Conservation (phyloP, 2,329 filamentous ascomycete species). For the Lachnellula hyalina region DNA sequence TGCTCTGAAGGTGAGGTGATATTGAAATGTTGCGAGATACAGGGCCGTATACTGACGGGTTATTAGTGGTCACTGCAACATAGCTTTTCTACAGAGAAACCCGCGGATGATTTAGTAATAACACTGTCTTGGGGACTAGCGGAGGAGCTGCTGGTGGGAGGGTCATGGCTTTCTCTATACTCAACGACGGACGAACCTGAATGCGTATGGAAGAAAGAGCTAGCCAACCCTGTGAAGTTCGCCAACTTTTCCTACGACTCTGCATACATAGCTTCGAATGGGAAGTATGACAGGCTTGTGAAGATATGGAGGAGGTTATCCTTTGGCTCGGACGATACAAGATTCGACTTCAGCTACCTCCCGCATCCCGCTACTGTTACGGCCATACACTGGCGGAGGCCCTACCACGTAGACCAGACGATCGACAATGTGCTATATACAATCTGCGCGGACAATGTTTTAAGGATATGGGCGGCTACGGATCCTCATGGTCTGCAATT, state of each 20-base stretch:
- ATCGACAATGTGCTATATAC: conserved; percentile 88
- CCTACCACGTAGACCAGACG: conserved; percentile 69
- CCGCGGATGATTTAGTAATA: conserved; percentile 36
- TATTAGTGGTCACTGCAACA: conserved; percentile 60
- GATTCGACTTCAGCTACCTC: conserved; percentile 88
- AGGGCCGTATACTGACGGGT: conserved; percentile 17
- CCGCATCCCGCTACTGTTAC: conserved; percentile 79
- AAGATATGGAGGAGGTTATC: conserved; percentile 90
- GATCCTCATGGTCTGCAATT: conserved; percentile 67
- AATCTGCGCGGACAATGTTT: conserved; percentile 70
- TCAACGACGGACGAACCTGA: conserved; percentile 43
- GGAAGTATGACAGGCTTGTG: conserved; percentile 72
- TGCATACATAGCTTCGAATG: conserved; percentile 76
- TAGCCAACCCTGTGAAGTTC: conserved; percentile 69
- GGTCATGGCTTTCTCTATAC: conserved; percentile 65
- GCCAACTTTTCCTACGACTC: conserved; percentile 83
- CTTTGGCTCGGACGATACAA: conserved; percentile 75
- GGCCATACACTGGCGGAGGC: conserved; percentile 77
- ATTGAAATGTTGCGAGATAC: conserved; percentile 4
- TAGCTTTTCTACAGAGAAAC: conserved; percentile 45
- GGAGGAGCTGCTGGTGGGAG: conserved; percentile 79
- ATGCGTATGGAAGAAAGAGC: conserved; percentile 65
- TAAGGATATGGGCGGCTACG: conserved; percentile 78
- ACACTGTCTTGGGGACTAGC: conserved; percentile 81
- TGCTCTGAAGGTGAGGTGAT: conserved; percentile 60